These are phyloP conservation scores for Scopulariopsis brevicaulis DNA, from an alignment of 2,329 filamentous ascomycete species.

Conservation along the genomic window DNA sequence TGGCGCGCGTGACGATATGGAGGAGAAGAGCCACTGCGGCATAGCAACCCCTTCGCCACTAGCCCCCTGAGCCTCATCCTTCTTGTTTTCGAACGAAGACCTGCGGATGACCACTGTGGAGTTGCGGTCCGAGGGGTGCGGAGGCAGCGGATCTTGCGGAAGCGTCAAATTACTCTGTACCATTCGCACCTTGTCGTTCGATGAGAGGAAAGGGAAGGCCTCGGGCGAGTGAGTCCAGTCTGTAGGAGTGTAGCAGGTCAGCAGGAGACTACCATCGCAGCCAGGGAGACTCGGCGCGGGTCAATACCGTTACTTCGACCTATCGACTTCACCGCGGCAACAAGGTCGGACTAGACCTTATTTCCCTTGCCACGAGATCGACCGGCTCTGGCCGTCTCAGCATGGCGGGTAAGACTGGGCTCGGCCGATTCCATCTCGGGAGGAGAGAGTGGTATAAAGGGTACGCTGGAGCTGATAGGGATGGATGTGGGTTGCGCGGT, in stretches of 20 bases:
- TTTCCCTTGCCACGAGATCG: conserved; percentile 1
- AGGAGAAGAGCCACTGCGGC: neutral
- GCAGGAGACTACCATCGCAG: neutral
- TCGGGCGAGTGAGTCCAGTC: neutral
- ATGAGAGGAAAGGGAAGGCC: neutral
- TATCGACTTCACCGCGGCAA: conserved; percentile 4
- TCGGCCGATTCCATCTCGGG: neutral
- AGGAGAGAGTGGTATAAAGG: neutral
- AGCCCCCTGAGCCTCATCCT: neutral
- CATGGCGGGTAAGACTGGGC: neutral
- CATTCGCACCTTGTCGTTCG: neutral
- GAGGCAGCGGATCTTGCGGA: neutral
- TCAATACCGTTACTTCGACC: conserved; percentile 2
- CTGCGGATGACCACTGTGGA: conserved; percentile 2
- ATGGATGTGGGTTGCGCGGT: neutral
- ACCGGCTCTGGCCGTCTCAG: neutral
- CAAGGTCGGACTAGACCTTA: conserved; percentile 6
- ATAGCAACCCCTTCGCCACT: neutral
- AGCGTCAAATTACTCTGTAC: neutral
- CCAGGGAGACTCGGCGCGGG: neutral
- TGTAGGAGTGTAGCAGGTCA: neutral
- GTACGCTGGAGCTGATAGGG: neutral
- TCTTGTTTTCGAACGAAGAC: neutral
- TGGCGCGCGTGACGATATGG: neutral
- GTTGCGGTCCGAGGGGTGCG: neutral